Base-by-base conservation (phyloP, 495 filamentous ascomycete genomes). In the Aspergillus campestris region DNA sequence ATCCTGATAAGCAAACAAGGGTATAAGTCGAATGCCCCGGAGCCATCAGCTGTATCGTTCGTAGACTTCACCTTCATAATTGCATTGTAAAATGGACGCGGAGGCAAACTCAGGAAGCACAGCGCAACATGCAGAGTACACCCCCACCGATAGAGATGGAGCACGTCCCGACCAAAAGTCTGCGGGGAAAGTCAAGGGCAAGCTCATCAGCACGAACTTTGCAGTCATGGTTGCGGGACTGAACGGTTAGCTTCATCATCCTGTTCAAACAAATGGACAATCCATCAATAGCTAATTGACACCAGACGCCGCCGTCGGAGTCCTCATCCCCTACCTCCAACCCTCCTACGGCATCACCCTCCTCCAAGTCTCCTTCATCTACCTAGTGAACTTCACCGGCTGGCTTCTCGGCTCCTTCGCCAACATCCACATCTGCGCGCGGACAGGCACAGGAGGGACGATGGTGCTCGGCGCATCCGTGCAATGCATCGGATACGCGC, bases 271-370 rank as follows among this genome's bases (percentile, higher is more conserved):
- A n/a, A 37, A 39, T 29, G 0, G 13, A 32, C 14, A 13, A 11
- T 33, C 11, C 12, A 31, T 6, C 7, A 38, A 38, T 4, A 14
- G 30, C 45, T 48, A 24, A 41, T 10, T 0, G n/a, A 15, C 13
- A 24, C 30, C 28, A 60, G 75, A 78, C 48, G 74, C 74, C 34
- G 66, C 61, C 34, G 58, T 75, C 8, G 76, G 75, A 6, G 64
- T 74, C 2, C 48, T 78, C 24, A 71, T 78, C 35, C 75, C 75
- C 0, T 75, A 80, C 58, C 64, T 80, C 18, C 60, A 75, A 18
- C 60, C 64, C 1, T 59, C 54, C 10, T 77, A 75, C 51, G 15
- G 57, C 5, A 62, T 78, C 32, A 67, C 61, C 27, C 73, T 74
- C 0, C 59, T 68, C 6, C 59, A 69, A 44, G 64, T 78, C 24